Conservation (phyloP, 139 green algal genomes). For the Closterium sp. region DNA sequence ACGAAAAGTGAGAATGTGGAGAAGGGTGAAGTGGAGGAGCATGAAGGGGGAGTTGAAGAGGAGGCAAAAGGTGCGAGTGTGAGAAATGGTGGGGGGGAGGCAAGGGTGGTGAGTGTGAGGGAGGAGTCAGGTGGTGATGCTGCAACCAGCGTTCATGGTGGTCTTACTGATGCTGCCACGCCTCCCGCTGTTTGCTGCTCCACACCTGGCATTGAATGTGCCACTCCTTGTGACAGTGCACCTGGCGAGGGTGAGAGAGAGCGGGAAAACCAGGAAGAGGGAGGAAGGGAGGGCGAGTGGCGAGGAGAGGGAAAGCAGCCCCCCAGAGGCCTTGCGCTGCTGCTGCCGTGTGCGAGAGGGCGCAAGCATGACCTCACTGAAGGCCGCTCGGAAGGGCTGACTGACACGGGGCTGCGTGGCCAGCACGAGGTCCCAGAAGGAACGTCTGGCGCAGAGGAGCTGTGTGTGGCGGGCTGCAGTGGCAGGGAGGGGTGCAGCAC, state of each 20-base stretch:
- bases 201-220: too few relatives aligned
- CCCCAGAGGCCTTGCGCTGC: not conserved
- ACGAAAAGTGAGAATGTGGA: not conserved
- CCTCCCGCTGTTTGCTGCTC: not conserved
- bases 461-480: not conserved
- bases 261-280: not conserved
- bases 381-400: constrained; percentile 70
- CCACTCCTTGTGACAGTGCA: not conserved
- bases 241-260: not conserved
- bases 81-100: constrained; percentile 80
- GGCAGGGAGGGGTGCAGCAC: not conserved
- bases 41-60: constrained; percentile 94
- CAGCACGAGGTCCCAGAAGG: not conserved
- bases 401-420: not conserved
- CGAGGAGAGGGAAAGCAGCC: not conserved
- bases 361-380: constrained; percentile 83
- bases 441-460: not conserved
- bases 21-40: constrained; percentile 52
- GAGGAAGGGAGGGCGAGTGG: not conserved
- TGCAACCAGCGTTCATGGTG: not conserved
- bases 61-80: constrained; percentile 67
- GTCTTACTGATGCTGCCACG: not conserved
- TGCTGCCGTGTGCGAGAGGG: constrained; percentile 79
- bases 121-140: not conserved
- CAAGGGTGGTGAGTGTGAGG: constrained; percentile 62